Conservation (phyloP, 2,329 filamentous ascomycete species). For the Colletotrichum scovillei region DNA sequence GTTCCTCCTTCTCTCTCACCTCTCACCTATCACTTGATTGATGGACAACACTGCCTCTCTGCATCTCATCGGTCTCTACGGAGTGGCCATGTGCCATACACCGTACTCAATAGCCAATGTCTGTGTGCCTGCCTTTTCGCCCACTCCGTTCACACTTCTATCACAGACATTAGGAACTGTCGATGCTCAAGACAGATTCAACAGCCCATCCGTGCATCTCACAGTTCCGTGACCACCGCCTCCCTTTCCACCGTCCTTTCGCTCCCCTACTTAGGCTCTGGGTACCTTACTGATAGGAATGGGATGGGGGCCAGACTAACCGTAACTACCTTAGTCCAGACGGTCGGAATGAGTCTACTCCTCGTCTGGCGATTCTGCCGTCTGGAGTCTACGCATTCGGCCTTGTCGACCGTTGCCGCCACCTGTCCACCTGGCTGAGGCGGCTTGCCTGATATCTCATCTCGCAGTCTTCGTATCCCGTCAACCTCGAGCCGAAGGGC, state of each 20-base stretch:
- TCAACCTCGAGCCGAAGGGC: not conserved
- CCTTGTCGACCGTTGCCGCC: slow-evolving; percentile 17
- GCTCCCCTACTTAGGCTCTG: not conserved
- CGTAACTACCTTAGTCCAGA: slow-evolving; percentile 4
- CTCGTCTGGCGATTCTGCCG: slow-evolving; percentile 19
- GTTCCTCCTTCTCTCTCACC: not conserved
- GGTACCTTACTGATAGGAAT: slow-evolving; percentile 1
- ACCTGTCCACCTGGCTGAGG: not conserved
- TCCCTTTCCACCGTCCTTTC: not conserved
- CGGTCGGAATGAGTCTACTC: slow-evolving; percentile 24
- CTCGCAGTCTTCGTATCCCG: not conserved
- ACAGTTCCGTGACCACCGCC: not conserved
- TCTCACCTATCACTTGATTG: not conserved
- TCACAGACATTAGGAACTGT: too few relatives aligned
- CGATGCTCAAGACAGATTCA: not conserved
- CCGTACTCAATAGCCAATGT: not conserved
- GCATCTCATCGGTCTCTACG: not conserved
- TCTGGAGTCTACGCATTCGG: slow-evolving; percentile 6
- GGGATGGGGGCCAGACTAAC: slow-evolving; percentile 7
- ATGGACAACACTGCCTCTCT: not conserved
- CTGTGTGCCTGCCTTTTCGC: not conserved
- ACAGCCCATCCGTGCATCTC: not conserved
- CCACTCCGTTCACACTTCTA: not conserved
- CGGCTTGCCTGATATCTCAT: slow-evolving; percentile 14
- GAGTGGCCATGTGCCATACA: not conserved